phyloP scores from a whole-genome alignment of 495 filamentous ascomycete species.

The Penicillium lividum region DNA sequence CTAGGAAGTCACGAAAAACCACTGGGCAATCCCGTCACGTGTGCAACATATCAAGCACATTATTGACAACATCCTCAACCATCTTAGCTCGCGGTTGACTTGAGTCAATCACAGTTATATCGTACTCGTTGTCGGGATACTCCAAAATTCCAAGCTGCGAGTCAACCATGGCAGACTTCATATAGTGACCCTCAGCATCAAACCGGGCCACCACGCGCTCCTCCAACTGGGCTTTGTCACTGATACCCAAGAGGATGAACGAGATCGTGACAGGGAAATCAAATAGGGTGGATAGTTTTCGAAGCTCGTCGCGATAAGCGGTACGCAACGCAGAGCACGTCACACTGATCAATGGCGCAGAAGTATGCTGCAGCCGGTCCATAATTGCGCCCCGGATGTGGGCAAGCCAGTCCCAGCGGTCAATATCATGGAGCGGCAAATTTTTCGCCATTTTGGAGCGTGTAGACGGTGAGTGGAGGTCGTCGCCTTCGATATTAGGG shows the following conservation, averaged over 20 bases:
- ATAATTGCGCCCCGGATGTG: slow-evolving; percentile 31
- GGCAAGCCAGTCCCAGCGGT: slow-evolving; percentile 30
- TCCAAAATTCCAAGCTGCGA: slow-evolving; percentile 28
- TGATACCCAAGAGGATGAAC: slow-evolving; percentile 19
- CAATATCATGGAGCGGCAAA: slow-evolving; percentile 21
- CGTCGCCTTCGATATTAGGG: slow-evolving; percentile 28
- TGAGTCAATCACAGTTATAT: no score
- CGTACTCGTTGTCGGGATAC: no score
- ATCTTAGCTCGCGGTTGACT: no score
- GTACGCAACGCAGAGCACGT: slow-evolving; percentile 27
- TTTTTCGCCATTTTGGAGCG: slow-evolving; percentile 24
- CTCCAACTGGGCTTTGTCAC: slow-evolving; percentile 12
- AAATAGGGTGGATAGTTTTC: slow-evolving; percentile 18
- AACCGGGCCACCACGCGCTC: slow-evolving; percentile 12
- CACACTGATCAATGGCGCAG: slow-evolving; percentile 15
- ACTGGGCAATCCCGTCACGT: no score
- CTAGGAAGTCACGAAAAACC: no score
- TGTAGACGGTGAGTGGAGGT: slow-evolving; percentile 23
- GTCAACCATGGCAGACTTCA: slow-evolving; percentile 27
- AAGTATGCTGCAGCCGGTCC: slow-evolving; percentile 19
- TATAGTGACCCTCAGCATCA: slow-evolving; percentile 28
- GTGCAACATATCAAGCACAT: no score
- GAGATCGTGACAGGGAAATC: slow-evolving; percentile 28
- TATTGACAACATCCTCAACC: no score
- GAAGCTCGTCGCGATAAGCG: slow-evolving; percentile 25